phyloP scores from a whole-genome alignment of 305 asterid species.

The Coffea humblotiana region DNA sequence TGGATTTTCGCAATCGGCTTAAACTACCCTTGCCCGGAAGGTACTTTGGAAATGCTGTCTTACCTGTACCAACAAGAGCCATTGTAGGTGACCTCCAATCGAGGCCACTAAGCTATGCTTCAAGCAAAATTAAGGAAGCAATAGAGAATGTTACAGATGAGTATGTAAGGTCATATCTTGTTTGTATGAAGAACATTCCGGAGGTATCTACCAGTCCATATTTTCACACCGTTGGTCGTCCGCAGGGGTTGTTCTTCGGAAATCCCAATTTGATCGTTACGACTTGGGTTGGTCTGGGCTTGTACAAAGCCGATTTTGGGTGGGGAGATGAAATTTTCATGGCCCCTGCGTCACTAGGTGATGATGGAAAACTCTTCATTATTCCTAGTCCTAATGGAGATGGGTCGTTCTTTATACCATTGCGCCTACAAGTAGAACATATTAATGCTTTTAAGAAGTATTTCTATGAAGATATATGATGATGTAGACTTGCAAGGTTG shows the following conservation, averaged over 20 bases:
- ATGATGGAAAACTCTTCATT: conserved; percentile 15
- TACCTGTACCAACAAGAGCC: conserved; percentile 35
- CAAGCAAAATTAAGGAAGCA: conserved; percentile 40
- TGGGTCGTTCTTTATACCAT: conserved; percentile 20
- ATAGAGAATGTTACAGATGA: conserved; percentile 27
- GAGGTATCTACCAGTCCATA: too few species aligned
- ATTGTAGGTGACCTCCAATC: conserved; percentile 35
- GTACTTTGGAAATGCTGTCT: conserved; percentile 50
- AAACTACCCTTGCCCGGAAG: conserved; percentile 37
- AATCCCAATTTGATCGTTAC: conserved; percentile 26
- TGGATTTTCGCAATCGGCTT: conserved; percentile 46
- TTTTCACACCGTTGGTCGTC: conserved; percentile 4
- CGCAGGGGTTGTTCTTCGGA: conserved; percentile 25
- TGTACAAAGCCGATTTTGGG: conserved; percentile 17
- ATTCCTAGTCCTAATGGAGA: conserved; percentile 17
- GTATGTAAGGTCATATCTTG: conserved; percentile 14
- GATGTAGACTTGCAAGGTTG: too few species aligned
- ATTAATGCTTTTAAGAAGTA: conserved; percentile 15
- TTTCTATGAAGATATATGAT: too few species aligned
- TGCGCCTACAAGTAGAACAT: conserved; percentile 24
- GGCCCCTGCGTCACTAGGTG: conserved; percentile 13
- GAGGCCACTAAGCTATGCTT: conserved; percentile 37
- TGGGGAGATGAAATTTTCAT: conserved; percentile 22
- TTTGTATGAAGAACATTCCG: conserved; percentile 6
- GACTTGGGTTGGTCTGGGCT: conserved; percentile 15